Base-by-base conservation (phyloP, 2,329 filamentous ascomycete species). In the Remersonia thermophila region DNA sequence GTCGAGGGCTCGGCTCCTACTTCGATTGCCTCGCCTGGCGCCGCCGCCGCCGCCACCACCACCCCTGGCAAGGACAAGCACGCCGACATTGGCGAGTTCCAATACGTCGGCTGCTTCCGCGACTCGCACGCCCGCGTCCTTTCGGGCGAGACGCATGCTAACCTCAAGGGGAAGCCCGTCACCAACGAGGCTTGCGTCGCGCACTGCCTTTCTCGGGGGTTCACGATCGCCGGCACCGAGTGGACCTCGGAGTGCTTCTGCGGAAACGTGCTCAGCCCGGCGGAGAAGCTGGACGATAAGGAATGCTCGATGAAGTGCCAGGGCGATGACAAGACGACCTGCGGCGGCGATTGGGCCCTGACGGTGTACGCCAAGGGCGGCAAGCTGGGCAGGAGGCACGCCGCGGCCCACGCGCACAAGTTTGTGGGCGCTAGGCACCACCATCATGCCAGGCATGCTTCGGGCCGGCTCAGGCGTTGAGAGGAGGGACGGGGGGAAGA, bases 271-370 rank as follows among this genome's bases (percentile, higher is more conserved):
- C 47, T 67, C 13, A 52, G 50, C 17, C 55, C 56, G 29, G 60
- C 57, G 18, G 51, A 58, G 32, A 55, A 58, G 42, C 47, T 73
- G 13, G 59, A 62, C 30, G 65, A 67, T 3, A 54, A 50, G 7
- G 45, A 49, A 10, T 77, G 72, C 55, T 52, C 53, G 29, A 64
- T 61, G 47, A 53, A 63, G 1, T 76, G 72, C 49, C 60, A 63
- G 35, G 71, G 67, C 15, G 63, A 71, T 43, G 41, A 42, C 2
- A 51, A 48, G 9, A 55, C 71, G 48, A 57, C 57, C 5, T 77
- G 72, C 46, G 72, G 71, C 32, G 71, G 69, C 12, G 43, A 51
- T 36, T 59, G 60, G 54, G 56, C 61, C 8, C 54, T 71, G 33
- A 63, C 55, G 38, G 58, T 69, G 37, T 71, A 62, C 48, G 60